These are phyloP conservation scores for Nannizziopsis arthrosporioides DNA, from an alignment of 2,329 filamentous ascomycete species.

Conservation along the genomic window DNA sequence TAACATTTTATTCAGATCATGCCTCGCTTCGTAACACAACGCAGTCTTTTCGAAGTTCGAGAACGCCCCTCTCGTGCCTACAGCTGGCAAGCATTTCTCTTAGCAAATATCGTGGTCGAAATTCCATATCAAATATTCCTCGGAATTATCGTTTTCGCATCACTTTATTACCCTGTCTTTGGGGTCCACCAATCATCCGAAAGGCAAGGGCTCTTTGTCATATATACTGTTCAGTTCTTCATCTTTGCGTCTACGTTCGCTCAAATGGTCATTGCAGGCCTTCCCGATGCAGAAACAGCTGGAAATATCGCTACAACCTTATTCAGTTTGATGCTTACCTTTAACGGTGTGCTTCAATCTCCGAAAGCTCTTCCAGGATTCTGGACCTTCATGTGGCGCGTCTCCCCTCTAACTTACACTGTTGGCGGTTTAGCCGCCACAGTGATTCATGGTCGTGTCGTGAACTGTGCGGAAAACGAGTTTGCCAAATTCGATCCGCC, in stretches of 20 bases:
- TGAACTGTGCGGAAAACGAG: conserved; percentile 60
- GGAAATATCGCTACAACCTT: conserved; percentile 65
- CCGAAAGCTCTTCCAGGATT: conserved; percentile 55
- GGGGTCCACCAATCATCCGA: conserved; percentile 50
- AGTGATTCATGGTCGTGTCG: conserved; percentile 54
- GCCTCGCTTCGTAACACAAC: conserved; percentile 74
- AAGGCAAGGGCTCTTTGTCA: conserved; percentile 67
- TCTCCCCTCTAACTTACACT: conserved; percentile 74
- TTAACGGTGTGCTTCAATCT: conserved; percentile 58
- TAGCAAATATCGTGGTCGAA: conserved; percentile 73
- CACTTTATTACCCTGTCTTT: conserved; percentile 72
- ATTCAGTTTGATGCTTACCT: conserved; percentile 62
- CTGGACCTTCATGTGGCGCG: conserved; percentile 76
- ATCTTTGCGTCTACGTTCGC: conserved; percentile 74
- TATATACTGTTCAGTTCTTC: conserved; percentile 63
- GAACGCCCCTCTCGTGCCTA: conserved; percentile 78
- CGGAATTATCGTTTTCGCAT: conserved; percentile 63
- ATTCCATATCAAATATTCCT: conserved; percentile 70
- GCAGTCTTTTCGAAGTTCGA: conserved; percentile 70
- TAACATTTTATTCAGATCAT: conserved; percentile 37
- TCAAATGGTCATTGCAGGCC: conserved; percentile 61
- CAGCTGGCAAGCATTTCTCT: conserved; percentile 74
- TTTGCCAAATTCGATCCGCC: conserved; percentile 55
- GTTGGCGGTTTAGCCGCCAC: conserved; percentile 59
- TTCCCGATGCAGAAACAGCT: conserved; percentile 62